Evolutionary conservation across 106 monocot species (phyloP).

Genomic region (Acorus gramineus): DNA sequence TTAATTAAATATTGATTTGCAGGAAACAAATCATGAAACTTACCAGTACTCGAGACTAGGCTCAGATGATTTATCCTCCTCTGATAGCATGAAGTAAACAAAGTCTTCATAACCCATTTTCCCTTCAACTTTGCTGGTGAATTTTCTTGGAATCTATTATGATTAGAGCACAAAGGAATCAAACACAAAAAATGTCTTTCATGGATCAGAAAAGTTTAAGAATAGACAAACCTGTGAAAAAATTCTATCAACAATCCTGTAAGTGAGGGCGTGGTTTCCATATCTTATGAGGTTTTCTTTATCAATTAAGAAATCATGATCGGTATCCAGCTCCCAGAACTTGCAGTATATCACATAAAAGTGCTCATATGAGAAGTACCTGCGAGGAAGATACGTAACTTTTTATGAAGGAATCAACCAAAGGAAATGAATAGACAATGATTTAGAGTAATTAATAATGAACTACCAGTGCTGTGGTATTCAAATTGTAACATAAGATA

Average conservation of each 20-base stretch:
- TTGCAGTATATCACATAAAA: conserved; percentile 99
- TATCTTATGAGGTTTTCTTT: conserved; percentile 94
- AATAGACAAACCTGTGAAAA: conserved; percentile 67
- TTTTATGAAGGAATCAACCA: too few species aligned
- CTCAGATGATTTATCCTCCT: conserved; percentile 94
- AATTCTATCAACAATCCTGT: conserved; percentile 91
- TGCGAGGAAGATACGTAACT: conserved; percentile 12
- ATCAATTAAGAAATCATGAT: conserved; percentile 93
- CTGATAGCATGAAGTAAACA: conserved; percentile 87
- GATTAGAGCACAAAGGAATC: conserved; percentile 1
- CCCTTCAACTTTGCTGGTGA: conserved; percentile 77
- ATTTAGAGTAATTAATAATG: too few species aligned
- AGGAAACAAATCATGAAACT: neutral
- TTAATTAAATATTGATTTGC: neutral
- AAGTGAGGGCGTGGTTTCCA: conserved; percentile 86
- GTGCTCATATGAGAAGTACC: conserved; percentile 96
- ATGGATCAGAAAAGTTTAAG: neutral
- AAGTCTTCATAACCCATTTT: conserved; percentile 99
- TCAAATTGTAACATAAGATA: too few species aligned
- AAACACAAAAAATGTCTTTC: neutral
- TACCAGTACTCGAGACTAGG: conserved; percentile 98
- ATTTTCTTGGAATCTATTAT: conserved; percentile 68
- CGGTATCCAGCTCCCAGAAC: conserved; percentile 96
- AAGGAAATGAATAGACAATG: too few species aligned
- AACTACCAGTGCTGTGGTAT: too few species aligned